Conservation (phyloP, 1,284 basidiomycete species). For the Neolentinus lepideus region DNA sequence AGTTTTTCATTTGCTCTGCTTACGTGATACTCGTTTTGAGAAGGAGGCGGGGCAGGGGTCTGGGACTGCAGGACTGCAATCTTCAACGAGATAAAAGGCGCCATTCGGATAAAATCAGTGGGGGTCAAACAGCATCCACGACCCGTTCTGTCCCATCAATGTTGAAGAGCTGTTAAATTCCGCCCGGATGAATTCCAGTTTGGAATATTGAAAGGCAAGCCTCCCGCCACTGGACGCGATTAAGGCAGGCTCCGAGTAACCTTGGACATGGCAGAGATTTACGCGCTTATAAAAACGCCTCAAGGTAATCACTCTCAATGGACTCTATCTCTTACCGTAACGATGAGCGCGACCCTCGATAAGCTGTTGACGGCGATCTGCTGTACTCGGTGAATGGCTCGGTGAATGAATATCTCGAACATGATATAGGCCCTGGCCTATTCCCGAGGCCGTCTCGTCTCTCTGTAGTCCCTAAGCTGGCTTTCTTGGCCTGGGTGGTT, state of each 20-base stretch:
- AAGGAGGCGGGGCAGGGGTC: not conserved
- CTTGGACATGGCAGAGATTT: not conserved
- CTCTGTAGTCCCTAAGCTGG: slow-evolving; percentile 13
- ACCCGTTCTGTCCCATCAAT: too few species aligned
- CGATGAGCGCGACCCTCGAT: not conserved
- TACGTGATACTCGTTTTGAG: not conserved
- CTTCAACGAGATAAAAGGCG: too few species aligned
- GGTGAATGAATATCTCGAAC: slow-evolving; percentile 29
- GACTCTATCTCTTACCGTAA: not conserved
- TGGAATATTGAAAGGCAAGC: not conserved
- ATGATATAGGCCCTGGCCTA: not conserved
- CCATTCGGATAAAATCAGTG: too few species aligned
- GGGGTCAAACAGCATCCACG: too few species aligned
- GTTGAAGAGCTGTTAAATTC: not conserved
- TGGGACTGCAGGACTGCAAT: too few species aligned
- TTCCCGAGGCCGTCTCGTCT: slow-evolving; percentile 8
- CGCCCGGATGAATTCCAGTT: not conserved
- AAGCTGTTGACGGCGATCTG: slow-evolving; percentile 8
- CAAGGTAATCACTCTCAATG: not conserved
- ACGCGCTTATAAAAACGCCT: not conserved
- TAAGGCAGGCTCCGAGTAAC: not conserved
- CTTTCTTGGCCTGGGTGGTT: not conserved
- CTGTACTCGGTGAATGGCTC: slow-evolving; percentile 65
- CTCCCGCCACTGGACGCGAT: not conserved
- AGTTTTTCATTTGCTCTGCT: not conserved